phyloP scores from a whole-genome alignment of 768 basidiomycete genomes.

The Xanthoconium stramineum region DNA sequence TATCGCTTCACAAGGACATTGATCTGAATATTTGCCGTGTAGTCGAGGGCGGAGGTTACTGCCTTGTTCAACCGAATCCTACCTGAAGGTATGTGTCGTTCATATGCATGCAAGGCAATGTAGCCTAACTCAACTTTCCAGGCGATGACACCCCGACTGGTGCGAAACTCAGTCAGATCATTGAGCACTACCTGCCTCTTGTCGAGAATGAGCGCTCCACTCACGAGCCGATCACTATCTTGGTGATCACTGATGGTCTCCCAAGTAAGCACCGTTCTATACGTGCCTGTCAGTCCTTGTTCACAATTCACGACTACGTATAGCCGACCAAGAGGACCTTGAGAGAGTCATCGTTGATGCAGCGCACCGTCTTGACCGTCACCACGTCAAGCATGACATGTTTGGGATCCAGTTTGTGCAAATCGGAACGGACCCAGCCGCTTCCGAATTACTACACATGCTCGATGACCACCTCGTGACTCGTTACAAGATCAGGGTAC shows the following conservation, averaged over 20 bases:
- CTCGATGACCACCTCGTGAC: conserved; percentile 38
- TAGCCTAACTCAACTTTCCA: neutral
- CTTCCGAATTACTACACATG: conserved; percentile 37
- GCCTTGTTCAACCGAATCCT: conserved; percentile 25
- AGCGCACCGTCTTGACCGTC: conserved; percentile 39
- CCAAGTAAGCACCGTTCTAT: conserved; percentile 32
- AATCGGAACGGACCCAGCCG: conserved; percentile 38
- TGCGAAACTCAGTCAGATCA: conserved; percentile 34
- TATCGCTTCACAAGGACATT: neutral
- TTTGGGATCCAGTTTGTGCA: conserved; percentile 48
- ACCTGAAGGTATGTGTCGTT: conserved; percentile 20
- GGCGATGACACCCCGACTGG: conserved; percentile 39
- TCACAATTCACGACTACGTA: neutral
- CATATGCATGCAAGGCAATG: neutral
- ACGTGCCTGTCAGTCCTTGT: neutral
- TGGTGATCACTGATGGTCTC: conserved; percentile 40
- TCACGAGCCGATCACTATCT: conserved; percentile 35
- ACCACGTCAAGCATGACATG: conserved; percentile 33
- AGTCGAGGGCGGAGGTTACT: conserved; percentile 23
- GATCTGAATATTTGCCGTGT: neutral
- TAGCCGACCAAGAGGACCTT: conserved; percentile 29
- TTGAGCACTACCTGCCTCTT: conserved; percentile 35
- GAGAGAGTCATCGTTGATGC: conserved; percentile 33
- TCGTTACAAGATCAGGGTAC: conserved; percentile 32
- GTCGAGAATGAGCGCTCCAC: conserved; percentile 26